These are phyloP conservation scores for Basidiobolus meristosporus DNA, from an alignment of 371 early-diverging fungal species.

Conservation along the genomic window DNA sequence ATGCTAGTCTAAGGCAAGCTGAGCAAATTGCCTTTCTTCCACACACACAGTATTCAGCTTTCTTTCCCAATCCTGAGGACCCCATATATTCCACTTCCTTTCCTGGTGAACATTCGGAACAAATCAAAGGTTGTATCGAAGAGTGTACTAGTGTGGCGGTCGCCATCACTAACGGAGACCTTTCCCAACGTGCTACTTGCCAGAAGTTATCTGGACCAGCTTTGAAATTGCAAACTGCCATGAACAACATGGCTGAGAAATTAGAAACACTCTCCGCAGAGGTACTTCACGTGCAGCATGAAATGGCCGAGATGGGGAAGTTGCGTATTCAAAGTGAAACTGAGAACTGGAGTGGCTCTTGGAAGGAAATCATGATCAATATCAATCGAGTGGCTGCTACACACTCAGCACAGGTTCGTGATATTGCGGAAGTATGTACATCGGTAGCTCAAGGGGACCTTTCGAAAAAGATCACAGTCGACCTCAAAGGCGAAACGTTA, in stretches of 20 bases:
- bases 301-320: too few relatives aligned
- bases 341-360: too few relatives aligned
- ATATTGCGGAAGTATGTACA: constrained; percentile 22
- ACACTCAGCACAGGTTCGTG: constrained; percentile 24
- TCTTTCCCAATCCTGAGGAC: not conserved
- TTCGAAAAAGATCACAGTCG: constrained; percentile 17
- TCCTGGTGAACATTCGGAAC: too few relatives aligned
- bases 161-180: constrained; percentile 6
- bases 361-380: too few relatives aligned
- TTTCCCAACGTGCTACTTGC: constrained; percentile 4
- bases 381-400: too few relatives aligned
- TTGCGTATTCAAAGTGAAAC: too few relatives aligned
- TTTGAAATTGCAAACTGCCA: constrained; percentile 20
- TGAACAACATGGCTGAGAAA: constrained; percentile 42
- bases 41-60: too few relatives aligned
- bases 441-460: constrained; percentile 26
- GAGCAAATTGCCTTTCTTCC: too few relatives aligned
- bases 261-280: constrained; percentile 28
- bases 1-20: too few relatives aligned
- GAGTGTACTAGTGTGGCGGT: constrained; percentile 5
- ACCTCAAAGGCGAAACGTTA: constrained; percentile 22
- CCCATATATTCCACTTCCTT: too few relatives aligned
- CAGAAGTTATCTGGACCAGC: constrained; percentile 6
- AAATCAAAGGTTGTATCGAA: not conserved
- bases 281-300: constrained; percentile 31